Conservation (phyloP, 345 rosid genomes). For the Eucalyptus curtisii region DNA sequence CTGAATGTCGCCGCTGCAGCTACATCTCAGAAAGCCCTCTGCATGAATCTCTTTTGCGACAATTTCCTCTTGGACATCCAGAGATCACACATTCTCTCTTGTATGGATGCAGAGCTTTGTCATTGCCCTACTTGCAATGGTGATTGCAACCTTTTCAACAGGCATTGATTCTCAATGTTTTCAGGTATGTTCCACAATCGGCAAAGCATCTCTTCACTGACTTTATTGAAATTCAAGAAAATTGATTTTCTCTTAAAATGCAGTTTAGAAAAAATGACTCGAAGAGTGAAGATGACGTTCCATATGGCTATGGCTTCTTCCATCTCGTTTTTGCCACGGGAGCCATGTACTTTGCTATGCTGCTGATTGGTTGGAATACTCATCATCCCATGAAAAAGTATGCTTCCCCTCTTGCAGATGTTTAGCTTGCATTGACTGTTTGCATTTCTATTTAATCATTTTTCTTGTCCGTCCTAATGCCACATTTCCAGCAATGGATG, state of each 20-base stretch:
- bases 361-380: slow-evolving; percentile 90
- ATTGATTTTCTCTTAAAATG: background rate
- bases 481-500: background rate
- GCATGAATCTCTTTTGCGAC: background rate
- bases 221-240: background rate
- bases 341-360: slow-evolving; percentile 96
- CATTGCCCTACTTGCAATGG: slow-evolving; percentile 82
- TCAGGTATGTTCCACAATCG: slow-evolving; percentile 37
- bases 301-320: slow-evolving; percentile 95
- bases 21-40: background rate
- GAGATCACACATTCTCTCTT: background rate
- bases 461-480: background rate
- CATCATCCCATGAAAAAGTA: slow-evolving; percentile 83
- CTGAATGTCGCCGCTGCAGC: background rate
- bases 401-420: background rate
- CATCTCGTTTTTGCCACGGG: slow-evolving; percentile 97
- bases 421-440: background rate
- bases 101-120: slow-evolving; percentile 54
- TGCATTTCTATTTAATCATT: background rate
- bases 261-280: slow-evolving; percentile 49
- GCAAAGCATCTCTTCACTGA: background rate
- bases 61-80: background rate
- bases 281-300: slow-evolving; percentile 59
- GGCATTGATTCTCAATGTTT: slow-evolving; percentile 95
- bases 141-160: slow-evolving; percentile 89